phyloP scores from a whole-genome alignment of 2,329 filamentous ascomycete genomes.

The Orbilia quercus region DNA sequence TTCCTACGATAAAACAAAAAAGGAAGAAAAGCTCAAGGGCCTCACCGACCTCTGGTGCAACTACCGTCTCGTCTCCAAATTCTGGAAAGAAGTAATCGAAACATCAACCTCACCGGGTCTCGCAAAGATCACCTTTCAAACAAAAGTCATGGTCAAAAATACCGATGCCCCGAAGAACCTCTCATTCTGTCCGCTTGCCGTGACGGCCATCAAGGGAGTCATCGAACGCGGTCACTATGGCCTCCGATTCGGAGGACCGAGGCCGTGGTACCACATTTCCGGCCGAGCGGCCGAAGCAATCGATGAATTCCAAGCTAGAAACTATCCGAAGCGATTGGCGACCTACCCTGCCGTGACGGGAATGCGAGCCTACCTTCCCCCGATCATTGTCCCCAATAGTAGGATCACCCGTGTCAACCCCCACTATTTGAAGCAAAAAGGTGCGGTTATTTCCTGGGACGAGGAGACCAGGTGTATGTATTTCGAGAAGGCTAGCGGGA shows the following conservation, averaged over 20 bases:
- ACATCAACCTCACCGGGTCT: background rate
- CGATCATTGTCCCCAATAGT: background rate
- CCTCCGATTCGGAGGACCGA: too few relatives aligned
- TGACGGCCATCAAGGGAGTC: too few relatives aligned
- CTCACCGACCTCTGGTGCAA: constrained; percentile 1
- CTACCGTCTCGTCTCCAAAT: background rate
- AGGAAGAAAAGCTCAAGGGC: background rate
- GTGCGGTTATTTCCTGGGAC: constrained; percentile 4
- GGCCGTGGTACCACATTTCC: background rate
- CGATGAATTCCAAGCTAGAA: background rate
- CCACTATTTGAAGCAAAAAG: background rate
- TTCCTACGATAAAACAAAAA: background rate
- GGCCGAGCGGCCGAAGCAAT: background rate
- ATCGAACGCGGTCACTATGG: too few relatives aligned
- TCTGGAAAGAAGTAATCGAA: constrained; percentile 1
- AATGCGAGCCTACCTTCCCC: background rate
- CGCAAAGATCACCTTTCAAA: background rate
- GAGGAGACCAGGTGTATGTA: background rate
- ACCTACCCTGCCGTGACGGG: background rate
- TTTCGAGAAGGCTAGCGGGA: background rate
- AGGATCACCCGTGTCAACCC: constrained; percentile 3
- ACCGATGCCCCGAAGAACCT: too few relatives aligned
- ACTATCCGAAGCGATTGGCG: background rate
- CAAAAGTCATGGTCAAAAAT: background rate
- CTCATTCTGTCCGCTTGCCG: too few relatives aligned